Percentiles rank a stretch among this genome's conserved stretches.
phyloP scores from a whole-genome alignment of 1,284 basidiomycete species.

The Boletus smithii region DNA sequence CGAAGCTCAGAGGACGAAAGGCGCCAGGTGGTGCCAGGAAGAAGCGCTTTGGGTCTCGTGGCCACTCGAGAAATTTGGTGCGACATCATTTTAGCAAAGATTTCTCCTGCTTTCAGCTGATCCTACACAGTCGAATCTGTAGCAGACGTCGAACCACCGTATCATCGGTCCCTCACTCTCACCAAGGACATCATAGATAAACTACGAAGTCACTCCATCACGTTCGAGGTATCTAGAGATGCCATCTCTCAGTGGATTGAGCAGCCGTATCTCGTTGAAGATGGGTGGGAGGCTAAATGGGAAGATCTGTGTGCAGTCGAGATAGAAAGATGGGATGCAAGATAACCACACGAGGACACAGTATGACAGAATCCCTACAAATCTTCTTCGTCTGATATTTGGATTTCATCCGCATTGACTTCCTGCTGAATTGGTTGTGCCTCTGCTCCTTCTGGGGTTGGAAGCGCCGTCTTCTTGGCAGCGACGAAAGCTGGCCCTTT shows the following conservation, averaged over 20 bases:
- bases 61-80: conserved; percentile 75
- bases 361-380: conserved; percentile 30
- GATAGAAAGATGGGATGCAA: conserved; percentile 64
- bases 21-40: conserved; percentile 60
- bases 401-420: conserved; percentile 75
- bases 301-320: conserved; percentile 72
- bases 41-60: conserved; percentile 78
- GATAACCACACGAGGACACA: conserved; percentile 18
- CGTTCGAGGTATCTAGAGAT: conserved; percentile 64
- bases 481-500: conserved; percentile 65
- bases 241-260: conserved; percentile 61
- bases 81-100: conserved; percentile 7
- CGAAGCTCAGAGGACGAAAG: conserved; percentile 68
- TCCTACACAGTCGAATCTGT: conserved; percentile 50
- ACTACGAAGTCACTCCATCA: conserved; percentile 60
- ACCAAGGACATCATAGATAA: conserved; percentile 54
- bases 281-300: conserved; percentile 67
- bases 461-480: conserved; percentile 47
- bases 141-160: conserved; percentile 55
- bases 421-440: conserved; percentile 31
- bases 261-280: conserved; percentile 61
- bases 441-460: conserved; percentile 32
- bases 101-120: neutral
- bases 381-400: conserved; percentile 80
- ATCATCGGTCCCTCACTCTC: conserved; percentile 62